Conservation (phyloP, 2,329 filamentous ascomycete species). For the Curvularia spicifera region DNA sequence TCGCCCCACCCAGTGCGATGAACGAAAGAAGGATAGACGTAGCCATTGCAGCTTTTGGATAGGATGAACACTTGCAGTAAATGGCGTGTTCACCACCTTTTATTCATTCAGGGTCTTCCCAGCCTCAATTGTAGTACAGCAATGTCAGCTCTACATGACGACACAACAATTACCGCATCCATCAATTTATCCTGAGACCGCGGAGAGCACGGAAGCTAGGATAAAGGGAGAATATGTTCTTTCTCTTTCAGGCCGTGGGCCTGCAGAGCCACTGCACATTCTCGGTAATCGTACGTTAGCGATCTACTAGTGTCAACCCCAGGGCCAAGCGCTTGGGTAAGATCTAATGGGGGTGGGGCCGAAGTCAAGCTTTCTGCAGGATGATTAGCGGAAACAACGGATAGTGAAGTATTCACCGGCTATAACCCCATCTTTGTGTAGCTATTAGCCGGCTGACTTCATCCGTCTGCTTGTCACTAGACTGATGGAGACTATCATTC, state of each 20-base stretch:
- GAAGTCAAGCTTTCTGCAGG: conserved; percentile 7
- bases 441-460: background rate
- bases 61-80: background rate
- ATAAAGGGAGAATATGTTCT: background rate
- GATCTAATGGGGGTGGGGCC: background rate
- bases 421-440: background rate
- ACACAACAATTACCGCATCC: background rate
- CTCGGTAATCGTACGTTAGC: background rate
- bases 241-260: background rate
- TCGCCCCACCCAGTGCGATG: background rate
- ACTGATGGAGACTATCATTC: background rate
- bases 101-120: background rate
- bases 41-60: background rate
- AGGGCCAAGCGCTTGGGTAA: background rate
- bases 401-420: background rate
- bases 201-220: background rate
- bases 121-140: background rate
- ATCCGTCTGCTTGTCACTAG: background rate
- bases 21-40: conserved; percentile 5
- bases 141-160: background rate
- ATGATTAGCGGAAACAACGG: conserved; percentile 1
- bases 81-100: background rate
- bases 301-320: background rate
- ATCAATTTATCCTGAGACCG: background rate
- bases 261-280: background rate